Evolutionary conservation across 1,284 basidiomycete species (phyloP).

Genomic region (Leccinum colubrinum): DNA sequence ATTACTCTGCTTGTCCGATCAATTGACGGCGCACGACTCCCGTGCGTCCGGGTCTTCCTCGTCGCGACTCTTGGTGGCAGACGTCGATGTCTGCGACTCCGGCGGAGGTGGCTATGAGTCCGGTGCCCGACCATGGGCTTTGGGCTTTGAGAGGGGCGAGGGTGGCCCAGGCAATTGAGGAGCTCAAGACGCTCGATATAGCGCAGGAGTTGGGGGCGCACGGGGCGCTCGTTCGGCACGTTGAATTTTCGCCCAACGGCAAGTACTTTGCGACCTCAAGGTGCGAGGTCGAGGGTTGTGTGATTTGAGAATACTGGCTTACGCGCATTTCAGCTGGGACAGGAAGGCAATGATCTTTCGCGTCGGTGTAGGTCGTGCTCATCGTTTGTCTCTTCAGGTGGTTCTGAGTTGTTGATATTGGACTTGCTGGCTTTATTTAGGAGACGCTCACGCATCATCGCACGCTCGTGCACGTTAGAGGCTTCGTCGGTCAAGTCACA

Average conservation of each 20-base stretch:
- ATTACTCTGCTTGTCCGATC: no score
- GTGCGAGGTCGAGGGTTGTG: conserved; percentile 9
- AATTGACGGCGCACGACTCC: neutral
- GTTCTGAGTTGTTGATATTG: no score
- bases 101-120: conserved; percentile 31
- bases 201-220: conserved; percentile 47
- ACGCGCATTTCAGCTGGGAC: conserved; percentile 58
- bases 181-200: conserved; percentile 51
- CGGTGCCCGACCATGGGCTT: conserved; percentile 33
- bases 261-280: conserved; percentile 38
- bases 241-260: conserved; percentile 39
- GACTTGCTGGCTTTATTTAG: no score
- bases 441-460: no score
- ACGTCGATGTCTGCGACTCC: conserved; percentile 14
- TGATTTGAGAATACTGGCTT: conserved; percentile 4
- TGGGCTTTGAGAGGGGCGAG: conserved; percentile 45
- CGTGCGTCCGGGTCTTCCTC: conserved; percentile 23
- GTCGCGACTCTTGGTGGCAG: conserved; percentile 31
- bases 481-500: no score
- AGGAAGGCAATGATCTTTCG: conserved; percentile 51
- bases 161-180: conserved; percentile 53
- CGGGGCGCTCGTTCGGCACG: conserved; percentile 36
- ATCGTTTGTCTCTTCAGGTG: no score
- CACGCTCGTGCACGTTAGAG: no score
- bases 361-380: no score